These are phyloP conservation scores for Coemansia sp. DNA, from an alignment of 192 early-diverging fungal genomes.

Conservation along the genomic window DNA sequence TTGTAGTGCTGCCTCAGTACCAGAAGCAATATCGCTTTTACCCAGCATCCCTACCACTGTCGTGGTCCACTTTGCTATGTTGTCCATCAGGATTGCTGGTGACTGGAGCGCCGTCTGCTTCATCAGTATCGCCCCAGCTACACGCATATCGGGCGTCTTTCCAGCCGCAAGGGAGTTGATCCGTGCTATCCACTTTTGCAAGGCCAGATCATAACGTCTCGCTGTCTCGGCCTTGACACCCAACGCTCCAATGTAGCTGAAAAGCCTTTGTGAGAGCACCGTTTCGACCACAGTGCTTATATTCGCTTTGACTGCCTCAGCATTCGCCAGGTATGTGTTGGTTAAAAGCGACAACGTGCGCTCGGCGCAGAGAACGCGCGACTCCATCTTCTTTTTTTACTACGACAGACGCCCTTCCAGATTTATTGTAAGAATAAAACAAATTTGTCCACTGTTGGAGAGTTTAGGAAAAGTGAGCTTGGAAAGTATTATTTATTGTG, in stretches of 20 bases:
- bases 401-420: too few relatives aligned
- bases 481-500: too few relatives aligned
- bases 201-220: constrained; percentile 33
- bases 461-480: background rate
- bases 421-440: background rate
- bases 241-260: constrained; percentile 16
- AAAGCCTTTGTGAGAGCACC: constrained; percentile 43
- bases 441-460: background rate
- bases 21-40: constrained; percentile 33
- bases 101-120: constrained; percentile 51
- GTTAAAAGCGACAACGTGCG: constrained; percentile 47
- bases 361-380: constrained; percentile 45
- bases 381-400: constrained; percentile 20
- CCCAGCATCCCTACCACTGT: constrained; percentile 30
- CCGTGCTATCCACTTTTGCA: constrained; percentile 51
- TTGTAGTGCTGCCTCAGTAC: constrained; percentile 27
- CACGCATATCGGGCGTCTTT: constrained; percentile 40
- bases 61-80: constrained; percentile 44
- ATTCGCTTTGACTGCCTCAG: constrained; percentile 36
- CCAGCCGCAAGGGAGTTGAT: constrained; percentile 37
- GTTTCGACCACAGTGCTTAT: constrained; percentile 37
- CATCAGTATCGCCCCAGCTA: constrained; percentile 46
- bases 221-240: constrained; percentile 19
- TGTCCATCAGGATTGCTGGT: constrained; percentile 33
- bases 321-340: constrained; percentile 44